Percentiles rank a stretch among this genome's conserved stretches.
Conservation (phyloP, 345 rosid genomes). For the Arabis hirsuta region DNA sequence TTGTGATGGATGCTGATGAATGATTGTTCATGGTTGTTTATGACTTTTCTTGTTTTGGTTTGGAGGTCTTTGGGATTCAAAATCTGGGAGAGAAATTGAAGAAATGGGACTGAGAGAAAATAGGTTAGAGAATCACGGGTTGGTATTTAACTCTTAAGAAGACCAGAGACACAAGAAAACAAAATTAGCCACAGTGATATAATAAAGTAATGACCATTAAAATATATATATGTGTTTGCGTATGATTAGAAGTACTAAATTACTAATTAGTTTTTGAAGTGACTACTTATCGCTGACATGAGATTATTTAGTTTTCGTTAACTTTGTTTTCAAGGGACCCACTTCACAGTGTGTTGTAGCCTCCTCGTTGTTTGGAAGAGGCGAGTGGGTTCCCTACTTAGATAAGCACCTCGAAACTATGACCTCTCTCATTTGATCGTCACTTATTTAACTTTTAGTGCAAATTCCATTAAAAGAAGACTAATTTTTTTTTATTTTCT, state of each 20-base stretch:
- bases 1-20: conserved; percentile 26
- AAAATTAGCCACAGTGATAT: neutral
- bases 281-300: neutral
- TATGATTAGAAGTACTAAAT: neutral
- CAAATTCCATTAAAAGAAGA: too few species aligned
- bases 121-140: conserved; percentile 14
- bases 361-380: neutral
- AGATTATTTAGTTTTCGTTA: conserved; percentile 12
- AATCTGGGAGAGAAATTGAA: neutral
- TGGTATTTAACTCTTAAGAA: neutral
- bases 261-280: neutral
- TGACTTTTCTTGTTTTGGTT: neutral
- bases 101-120: conserved; percentile 20
- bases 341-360: neutral
- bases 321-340: conserved; percentile 17
- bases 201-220: neutral
- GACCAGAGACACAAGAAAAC: neutral
- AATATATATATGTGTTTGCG: neutral
- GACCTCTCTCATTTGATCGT: conserved; percentile 1
- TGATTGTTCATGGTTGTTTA: conserved; percentile 23
- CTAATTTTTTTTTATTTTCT: too few species aligned
- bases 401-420: conserved; percentile 5
- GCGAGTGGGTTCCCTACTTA: conserved; percentile 7
- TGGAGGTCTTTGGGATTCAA: neutral
- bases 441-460: neutral